Evolutionary conservation across 2,329 filamentous ascomycete species (phyloP).

Genomic region (Exophiala oligosperma): DNA sequence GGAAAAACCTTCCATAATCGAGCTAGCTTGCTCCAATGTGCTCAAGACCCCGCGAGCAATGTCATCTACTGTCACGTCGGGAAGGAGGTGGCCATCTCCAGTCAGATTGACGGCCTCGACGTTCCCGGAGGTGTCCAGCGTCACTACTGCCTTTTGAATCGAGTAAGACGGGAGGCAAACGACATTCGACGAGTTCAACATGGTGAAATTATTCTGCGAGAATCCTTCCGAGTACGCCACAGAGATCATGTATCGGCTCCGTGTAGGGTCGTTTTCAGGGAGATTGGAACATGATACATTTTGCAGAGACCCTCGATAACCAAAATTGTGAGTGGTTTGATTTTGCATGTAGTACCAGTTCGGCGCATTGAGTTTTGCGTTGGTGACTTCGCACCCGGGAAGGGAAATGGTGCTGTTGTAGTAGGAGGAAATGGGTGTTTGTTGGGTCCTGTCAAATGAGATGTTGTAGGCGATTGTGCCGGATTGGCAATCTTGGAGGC

Average conservation of each 20-base stretch:
- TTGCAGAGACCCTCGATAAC: conserved; percentile 17
- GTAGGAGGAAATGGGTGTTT: conserved; percentile 7
- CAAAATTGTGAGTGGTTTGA: conserved; percentile 18
- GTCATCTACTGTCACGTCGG: conserved; percentile 11
- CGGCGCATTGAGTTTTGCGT: conserved; percentile 20
- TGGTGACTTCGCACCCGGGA: conserved; percentile 17
- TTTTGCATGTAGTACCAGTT: conserved; percentile 19
- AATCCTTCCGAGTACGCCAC: conserved; percentile 20
- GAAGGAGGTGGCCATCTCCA: conserved; percentile 5
- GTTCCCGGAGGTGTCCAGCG: conserved; percentile 13
- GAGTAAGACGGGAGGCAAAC: conserved; percentile 22
- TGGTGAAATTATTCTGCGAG: conserved; percentile 16
- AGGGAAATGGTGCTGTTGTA: conserved; percentile 21
- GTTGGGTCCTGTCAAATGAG: neutral
- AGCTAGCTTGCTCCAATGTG: conserved; percentile 6
- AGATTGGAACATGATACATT: conserved; percentile 23
- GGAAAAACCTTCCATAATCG: neutral
- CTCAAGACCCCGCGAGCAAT: conserved; percentile 15
- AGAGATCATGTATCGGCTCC: conserved; percentile 16
- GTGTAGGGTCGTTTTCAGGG: conserved; percentile 10
- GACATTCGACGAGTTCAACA: conserved; percentile 25
- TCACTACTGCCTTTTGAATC: conserved; percentile 14
- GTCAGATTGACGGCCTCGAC: conserved; percentile 16
- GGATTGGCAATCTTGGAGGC: conserved; percentile 14
- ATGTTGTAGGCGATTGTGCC: conserved; percentile 13